Percentiles rank a stretch among this genome's conserved stretches.
Evolutionary conservation across 1,284 basidiomycete species (phyloP).

Genomic region (Malassezia caprae): DNA sequence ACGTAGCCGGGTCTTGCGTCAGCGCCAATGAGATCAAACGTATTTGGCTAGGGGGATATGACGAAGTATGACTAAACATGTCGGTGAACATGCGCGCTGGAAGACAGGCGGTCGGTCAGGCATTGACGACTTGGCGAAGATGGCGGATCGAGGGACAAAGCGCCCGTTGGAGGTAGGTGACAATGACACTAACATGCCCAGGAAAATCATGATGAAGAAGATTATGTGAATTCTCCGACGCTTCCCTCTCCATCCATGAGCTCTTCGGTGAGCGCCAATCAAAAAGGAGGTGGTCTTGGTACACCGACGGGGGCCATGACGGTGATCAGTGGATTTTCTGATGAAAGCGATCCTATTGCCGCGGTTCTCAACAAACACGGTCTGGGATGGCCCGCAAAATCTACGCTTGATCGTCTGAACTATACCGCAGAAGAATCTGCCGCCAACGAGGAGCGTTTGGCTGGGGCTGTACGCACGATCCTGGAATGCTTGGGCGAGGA

Average conservation of each 20-base stretch:
- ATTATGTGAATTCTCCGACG: not conserved
- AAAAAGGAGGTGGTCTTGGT: slow-evolving; percentile 33
- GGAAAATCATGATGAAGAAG: slow-evolving; percentile 1
- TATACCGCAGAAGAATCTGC: slow-evolving; percentile 31
- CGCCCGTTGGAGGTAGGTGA: slow-evolving; percentile 5
- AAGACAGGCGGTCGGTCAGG: not conserved
- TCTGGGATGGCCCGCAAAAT: slow-evolving; percentile 44
- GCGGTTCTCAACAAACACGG: slow-evolving; percentile 44
- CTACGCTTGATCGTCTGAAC: slow-evolving; percentile 34
- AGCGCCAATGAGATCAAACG: not conserved
- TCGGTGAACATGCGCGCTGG: not conserved
- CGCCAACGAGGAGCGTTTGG: slow-evolving; percentile 56
- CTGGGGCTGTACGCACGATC: slow-evolving; percentile 76
- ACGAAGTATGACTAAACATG: not conserved
- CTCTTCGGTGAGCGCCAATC: not conserved
- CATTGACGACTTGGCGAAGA: not conserved
- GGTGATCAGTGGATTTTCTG: slow-evolving; percentile 24
- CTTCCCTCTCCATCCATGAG: not conserved
- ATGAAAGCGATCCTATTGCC: slow-evolving; percentile 22
- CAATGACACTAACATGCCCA: not conserved
- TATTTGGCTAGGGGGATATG: not conserved
- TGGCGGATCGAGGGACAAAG: slow-evolving; percentile 8
- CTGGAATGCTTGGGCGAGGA: slow-evolving; percentile 98
- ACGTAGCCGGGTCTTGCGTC: not conserved
- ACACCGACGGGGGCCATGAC: slow-evolving; percentile 38